Conservation (phyloP, 441 rosid genomes). For the Erodium moschatum region DNA sequence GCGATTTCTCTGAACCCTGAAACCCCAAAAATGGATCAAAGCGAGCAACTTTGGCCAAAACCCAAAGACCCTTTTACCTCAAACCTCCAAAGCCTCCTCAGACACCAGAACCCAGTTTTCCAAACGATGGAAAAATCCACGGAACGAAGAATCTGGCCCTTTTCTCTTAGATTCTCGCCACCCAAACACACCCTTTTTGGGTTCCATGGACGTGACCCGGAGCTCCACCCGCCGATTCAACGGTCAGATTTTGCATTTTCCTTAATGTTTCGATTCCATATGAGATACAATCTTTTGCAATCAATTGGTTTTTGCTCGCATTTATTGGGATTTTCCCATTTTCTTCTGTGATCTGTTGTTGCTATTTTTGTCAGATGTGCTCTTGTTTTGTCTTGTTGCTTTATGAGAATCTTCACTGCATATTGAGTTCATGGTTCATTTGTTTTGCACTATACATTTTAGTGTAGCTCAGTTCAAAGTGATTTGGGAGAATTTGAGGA, state of each 20-base stretch:
- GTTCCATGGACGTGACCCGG: background rate
- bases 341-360: background rate
- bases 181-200: background rate
- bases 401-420: background rate
- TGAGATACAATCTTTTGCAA: constrained; percentile 5
- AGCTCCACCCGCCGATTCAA: background rate
- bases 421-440: background rate
- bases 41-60: constrained; percentile 5
- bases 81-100: background rate
- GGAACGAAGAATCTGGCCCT: background rate
- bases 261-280: background rate
- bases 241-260: constrained; percentile 7
- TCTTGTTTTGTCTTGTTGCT: background rate
- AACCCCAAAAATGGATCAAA: constrained; percentile 6
- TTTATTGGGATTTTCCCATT: constrained; percentile 5
- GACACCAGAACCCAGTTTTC: constrained; percentile 3
- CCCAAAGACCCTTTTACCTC: background rate
- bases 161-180: constrained; percentile 1
- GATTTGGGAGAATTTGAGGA: background rate
- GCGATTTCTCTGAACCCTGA: constrained; percentile 3
- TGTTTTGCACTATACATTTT: background rate
- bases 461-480: constrained; percentile 4
- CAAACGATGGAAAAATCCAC: constrained; percentile 2
- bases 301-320: constrained; percentile 5
- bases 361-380: background rate